Evolutionary conservation across 495 filamentous ascomycete species (phyloP).

Genomic region (Aspergillus steynii): DNA sequence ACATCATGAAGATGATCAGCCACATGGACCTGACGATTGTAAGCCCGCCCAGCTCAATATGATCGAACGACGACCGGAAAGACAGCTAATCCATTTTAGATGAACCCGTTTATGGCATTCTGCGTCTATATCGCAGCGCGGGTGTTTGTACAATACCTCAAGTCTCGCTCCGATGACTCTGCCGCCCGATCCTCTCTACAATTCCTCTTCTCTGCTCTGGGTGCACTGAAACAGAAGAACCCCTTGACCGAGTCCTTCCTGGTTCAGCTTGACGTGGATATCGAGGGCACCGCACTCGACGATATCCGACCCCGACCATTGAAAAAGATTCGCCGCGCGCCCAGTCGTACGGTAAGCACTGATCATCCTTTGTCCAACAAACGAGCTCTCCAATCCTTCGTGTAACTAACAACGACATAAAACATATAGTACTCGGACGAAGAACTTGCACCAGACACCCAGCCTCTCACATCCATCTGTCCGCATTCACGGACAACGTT

Average conservation of each 20-base stretch:
- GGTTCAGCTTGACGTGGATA: conserved; percentile 88
- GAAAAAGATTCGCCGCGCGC: not conserved
- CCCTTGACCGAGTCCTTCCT: conserved; percentile 94
- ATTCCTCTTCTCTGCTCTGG: conserved; percentile 87
- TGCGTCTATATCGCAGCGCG: conserved; percentile 92
- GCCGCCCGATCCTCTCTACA: conserved; percentile 80
- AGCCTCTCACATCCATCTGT: not conserved
- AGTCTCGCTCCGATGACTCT: conserved; percentile 80
- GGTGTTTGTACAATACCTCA: conserved; percentile 94
- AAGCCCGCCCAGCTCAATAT: conserved; percentile 34
- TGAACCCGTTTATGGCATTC: conserved; percentile 96
- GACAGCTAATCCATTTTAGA: conserved; percentile 52
- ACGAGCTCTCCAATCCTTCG: not conserved
- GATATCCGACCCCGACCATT: conserved; percentile 12
- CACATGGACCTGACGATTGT: conserved; percentile 84
- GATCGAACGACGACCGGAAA: not conserved
- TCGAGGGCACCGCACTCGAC: conserved; percentile 61
- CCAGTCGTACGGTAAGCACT: not conserved
- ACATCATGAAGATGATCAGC: conserved; percentile 92
- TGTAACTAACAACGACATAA: not conserved
- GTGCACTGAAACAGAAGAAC: conserved; percentile 82
- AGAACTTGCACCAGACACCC: not conserved
- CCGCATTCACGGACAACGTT: not conserved
- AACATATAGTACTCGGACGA: not conserved
- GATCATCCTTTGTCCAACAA: not conserved